Evolutionary conservation across 2,329 filamentous ascomycete species (phyloP), one percentile per base, ranked within the genome.

Genomic region (Aspergillus neotritici): DNA sequence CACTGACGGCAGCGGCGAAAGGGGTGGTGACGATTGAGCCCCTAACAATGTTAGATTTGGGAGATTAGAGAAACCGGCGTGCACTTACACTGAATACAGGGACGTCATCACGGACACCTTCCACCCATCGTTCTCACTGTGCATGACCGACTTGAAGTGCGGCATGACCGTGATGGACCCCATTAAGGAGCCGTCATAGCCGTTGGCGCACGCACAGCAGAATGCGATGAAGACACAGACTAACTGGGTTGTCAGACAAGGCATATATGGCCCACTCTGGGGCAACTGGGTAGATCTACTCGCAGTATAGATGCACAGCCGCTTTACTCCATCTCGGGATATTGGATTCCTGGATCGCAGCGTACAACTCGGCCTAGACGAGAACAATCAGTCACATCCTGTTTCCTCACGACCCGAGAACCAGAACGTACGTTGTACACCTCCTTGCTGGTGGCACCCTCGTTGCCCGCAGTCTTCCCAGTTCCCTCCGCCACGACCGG

Each of bases 81-180:
- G 30, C 15, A 63, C 70, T 50, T 58, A 74, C 71, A 75, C 69
- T 4, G 70, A 71, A 53, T 76, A 75, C 16, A 76, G 64, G 4
- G 71, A 74, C 44, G 51, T 61, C 13, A 63, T 55, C 15, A 74
- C 44, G 4, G 72, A 67, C 37, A 73, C 69, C 37, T 62, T 58
- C 15, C 57, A 48, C 11, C 66, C 72, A 7, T 56, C 65, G 43
- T 58, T 57, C n/a, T 62, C 64, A 4, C 60, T 64, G 4, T 68
- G 48, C 48, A 75, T 73, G 1, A 58, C 61, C 54, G 59, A 5
- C 64, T 74, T 61, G 35, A 54, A 63, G 8, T 54, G 51, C n/a
- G 52, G 37, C 59, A 63, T 63, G 4, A 57, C 58, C 14, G 56
- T 46, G 16, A 62, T 50, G 4, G 59, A 55, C 21, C 57, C 54